A percentile compares a stretch with the other conserved stretches of the same genome.
Conservation (phyloP, 148 eudicot genomes). For the Oxyria digyna region DNA sequence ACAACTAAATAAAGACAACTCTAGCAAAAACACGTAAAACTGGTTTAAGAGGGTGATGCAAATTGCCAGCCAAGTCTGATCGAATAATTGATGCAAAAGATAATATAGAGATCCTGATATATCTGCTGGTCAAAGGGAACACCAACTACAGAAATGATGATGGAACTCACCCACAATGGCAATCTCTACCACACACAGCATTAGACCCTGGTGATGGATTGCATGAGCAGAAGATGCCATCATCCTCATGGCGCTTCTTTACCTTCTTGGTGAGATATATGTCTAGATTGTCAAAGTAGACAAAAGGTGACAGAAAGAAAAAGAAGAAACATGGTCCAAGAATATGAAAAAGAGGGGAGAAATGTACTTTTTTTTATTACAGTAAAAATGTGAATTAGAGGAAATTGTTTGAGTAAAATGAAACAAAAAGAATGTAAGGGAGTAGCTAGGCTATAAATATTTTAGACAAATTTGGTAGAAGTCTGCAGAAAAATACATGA, state of each 20-base stretch:
- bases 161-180: conserved; percentile 82
- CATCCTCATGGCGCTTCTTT: conserved; percentile 80
- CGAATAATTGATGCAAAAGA: background rate
- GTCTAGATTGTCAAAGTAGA: conserved; percentile 52
- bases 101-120: background rate
- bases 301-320: conserved; percentile 3
- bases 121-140: background rate
- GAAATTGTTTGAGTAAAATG: background rate
- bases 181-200: conserved; percentile 75
- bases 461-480: background rate
- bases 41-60: background rate
- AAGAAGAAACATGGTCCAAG: background rate
- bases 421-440: background rate
- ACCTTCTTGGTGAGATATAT: conserved; percentile 75
- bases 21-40: background rate
- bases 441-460: background rate
- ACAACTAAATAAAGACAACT: background rate
- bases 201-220: conserved; percentile 49
- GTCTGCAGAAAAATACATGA: background rate
- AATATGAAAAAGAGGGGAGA: background rate
- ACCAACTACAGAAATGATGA: conserved; percentile 5
- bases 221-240: conserved; percentile 96
- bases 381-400: background rate
- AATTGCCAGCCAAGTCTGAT: background rate
- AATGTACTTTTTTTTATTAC: conserved; percentile 4